Base-by-base conservation (phyloP, 2,329 filamentous ascomycete species). In the Diaporthe amygdali region DNA sequence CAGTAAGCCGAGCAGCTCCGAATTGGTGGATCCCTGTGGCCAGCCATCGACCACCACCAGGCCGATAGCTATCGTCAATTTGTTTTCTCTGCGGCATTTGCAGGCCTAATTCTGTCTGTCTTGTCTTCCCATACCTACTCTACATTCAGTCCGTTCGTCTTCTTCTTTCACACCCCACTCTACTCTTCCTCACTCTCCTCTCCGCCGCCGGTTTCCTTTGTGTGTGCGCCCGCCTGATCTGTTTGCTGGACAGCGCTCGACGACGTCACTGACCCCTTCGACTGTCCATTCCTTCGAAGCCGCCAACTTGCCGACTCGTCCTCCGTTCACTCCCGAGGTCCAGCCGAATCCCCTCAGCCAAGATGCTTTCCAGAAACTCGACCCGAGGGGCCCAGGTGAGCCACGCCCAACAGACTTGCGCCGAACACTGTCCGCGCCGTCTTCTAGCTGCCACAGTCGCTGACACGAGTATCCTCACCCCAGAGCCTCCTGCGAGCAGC, bases 351-450 rank as follows among this genome's bases (percentile, higher is more conserved):
- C 32, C 56, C 30, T 22, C 56, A 55, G 46, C 22, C 80, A 87
- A 78, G 75, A 90, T 90, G 88, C 80, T 90, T 82, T 89, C 88
- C 81, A 87, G 87, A 82, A 86, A 85, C 82, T 87, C 88, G 79
- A 76, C 85, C 76, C 81, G 86, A 81, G 82, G 87, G 81, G 87
- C 88, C 77, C 86, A 89, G 88, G 88, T 90, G 86, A 76, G 85
- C 83, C 71, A 73, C 51, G 59, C 32, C 52, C 27, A 59, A 32
- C n/a, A n/a, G n/a, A n/a, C 46, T 68, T 54, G 67, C 56, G 54
- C 46, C 51, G 32, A 37, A 59, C 37, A 41, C 30, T 52, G 12
- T 34, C 52, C 20, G 52, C 39, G 30, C 71, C 15, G 49, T 10
- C 37, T 46, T 39, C 56, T 37, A 71, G 61, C n/a, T 71, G 30